A percentile compares a stretch with the other conserved stretches of the same genome.
phyloP scores from a whole-genome alignment of 1,284 basidiomycete genomes.

The Calocybe gambosa region DNA sequence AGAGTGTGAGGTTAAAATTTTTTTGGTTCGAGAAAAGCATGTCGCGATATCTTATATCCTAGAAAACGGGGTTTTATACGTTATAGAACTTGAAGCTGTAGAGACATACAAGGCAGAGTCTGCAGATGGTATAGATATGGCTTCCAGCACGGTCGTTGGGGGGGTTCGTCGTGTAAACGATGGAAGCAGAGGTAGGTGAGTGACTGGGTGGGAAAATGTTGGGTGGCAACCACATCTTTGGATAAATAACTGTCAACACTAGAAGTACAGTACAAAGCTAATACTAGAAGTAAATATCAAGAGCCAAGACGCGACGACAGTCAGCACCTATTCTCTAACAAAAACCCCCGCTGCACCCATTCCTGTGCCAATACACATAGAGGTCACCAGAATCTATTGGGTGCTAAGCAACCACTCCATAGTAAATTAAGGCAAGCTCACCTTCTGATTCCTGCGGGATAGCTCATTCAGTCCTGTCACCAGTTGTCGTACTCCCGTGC shows the following conservation, averaged over 20 bases:
- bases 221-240: not conserved
- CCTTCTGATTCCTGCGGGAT: slow-evolving; percentile 71
- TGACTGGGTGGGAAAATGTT: not conserved
- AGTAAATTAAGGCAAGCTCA: slow-evolving; percentile 22
- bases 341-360: slow-evolving; percentile 84
- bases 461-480: slow-evolving; percentile 86
- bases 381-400: slow-evolving; percentile 63
- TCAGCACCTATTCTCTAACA: slow-evolving; percentile 39
- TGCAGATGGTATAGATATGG: not conserved
- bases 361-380: slow-evolving; percentile 87
- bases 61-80: not conserved
- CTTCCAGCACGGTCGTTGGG: not conserved
- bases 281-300: too few species aligned
- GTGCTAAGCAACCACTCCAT: not conserved
- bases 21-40: slow-evolving; percentile 41
- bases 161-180: not conserved
- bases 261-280: too few species aligned
- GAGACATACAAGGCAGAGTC: too few species aligned
- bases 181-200: not conserved
- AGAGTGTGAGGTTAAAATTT: slow-evolving; percentile 53
- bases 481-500: slow-evolving; percentile 84
- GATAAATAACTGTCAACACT: not conserved
- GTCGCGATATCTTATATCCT: slow-evolving; percentile 10
- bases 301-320: too few species aligned
- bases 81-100: not conserved